phyloP scores from a whole-genome alignment of 2,329 filamentous ascomycete species.

The Fusarium xylarioides region DNA sequence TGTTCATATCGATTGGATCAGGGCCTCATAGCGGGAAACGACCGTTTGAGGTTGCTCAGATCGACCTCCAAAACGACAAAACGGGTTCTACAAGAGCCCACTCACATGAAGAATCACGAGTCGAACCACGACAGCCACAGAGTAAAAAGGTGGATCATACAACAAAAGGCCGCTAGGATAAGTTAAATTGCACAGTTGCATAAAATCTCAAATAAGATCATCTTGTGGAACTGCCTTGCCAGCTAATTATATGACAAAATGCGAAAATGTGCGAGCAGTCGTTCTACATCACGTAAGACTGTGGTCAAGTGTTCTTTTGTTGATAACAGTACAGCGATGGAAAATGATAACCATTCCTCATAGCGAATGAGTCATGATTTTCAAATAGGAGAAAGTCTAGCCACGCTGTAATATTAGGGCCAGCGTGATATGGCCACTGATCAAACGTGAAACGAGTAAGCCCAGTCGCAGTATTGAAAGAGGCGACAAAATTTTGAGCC shows the following conservation, averaged over 20 bases:
- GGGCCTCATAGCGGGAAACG: conserved; percentile 8
- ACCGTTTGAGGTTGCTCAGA: conserved; percentile 14
- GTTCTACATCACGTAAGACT: neutral
- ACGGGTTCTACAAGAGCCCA: conserved; percentile 5
- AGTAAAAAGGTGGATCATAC: conserved; percentile 5
- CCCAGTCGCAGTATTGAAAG: conserved; percentile 8
- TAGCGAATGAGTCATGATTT: neutral
- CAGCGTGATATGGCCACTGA: conserved; percentile 5
- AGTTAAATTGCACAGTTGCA: conserved; percentile 30
- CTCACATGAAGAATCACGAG: conserved; percentile 35
- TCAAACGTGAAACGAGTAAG: conserved; percentile 8
- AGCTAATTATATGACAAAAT: conserved; percentile 34
- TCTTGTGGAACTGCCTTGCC: conserved; percentile 30
- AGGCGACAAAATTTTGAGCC: conserved; percentile 10
- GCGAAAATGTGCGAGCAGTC: conserved; percentile 15
- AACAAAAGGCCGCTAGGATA: conserved; percentile 8
- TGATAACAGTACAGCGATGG: neutral
- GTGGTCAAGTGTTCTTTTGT: neutral
- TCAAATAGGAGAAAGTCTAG: conserved; percentile 5
- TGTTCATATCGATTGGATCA: too few species aligned
- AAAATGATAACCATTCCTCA: conserved; percentile 1
- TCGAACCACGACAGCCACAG: conserved; percentile 30
- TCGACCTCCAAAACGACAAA: conserved; percentile 2
- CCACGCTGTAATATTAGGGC: conserved; percentile 1
- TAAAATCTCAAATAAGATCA: conserved; percentile 35